phyloP scores from a whole-genome alignment of 1,284 basidiomycete genomes.

The Cryptococcus floricola region DNA sequence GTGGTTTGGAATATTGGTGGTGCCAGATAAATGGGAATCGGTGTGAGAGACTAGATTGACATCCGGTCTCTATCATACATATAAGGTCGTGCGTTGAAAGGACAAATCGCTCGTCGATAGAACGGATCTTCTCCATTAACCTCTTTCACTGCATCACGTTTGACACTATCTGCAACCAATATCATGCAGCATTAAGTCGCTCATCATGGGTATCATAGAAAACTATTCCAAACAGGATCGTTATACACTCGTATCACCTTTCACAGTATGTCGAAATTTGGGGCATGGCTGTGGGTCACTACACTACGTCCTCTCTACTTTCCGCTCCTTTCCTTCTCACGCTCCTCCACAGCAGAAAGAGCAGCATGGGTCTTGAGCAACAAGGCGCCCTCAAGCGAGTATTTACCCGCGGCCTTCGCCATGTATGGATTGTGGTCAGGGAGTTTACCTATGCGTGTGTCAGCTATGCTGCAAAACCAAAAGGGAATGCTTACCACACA shows the following conservation, averaged over 20 bases:
- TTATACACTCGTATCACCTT: neutral
- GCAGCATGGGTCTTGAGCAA: slow-evolving; percentile 61
- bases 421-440: slow-evolving; percentile 45
- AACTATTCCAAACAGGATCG: neutral
- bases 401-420: slow-evolving; percentile 52
- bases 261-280: no score
- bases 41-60: neutral
- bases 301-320: no score
- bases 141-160: no score
- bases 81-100: no score
- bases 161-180: no score
- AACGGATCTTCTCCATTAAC: no score
- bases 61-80: neutral
- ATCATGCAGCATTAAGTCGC: neutral
- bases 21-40: neutral
- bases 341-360: slow-evolving; percentile 53
- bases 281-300: neutral
- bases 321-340: slow-evolving; percentile 5
- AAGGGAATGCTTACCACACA: slow-evolving; percentile 52
- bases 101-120: no score
- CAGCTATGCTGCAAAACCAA: neutral
- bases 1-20: neutral
- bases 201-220: neutral
- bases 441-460: slow-evolving; percentile 33
- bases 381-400: slow-evolving; percentile 56